Conservation (phyloP, 352 stramenopile genomes). For the Globisporangium spiculum region DNA sequence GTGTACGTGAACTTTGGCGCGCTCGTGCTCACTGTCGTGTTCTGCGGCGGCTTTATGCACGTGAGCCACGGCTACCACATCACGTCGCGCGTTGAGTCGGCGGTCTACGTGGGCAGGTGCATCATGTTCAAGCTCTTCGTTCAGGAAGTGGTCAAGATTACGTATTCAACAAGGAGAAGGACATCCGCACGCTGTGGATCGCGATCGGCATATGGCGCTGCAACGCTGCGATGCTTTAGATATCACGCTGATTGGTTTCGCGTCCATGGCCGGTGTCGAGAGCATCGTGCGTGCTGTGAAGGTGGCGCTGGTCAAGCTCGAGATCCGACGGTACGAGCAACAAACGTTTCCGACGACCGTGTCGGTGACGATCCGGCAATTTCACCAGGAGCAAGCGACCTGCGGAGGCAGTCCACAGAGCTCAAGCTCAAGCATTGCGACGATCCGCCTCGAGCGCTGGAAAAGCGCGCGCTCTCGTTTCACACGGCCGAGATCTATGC, state of each 20-base stretch:
- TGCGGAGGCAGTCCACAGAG: background rate
- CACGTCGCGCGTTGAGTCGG: background rate
- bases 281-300: conserved; percentile 23
- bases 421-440: background rate
- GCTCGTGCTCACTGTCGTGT: background rate
- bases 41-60: conserved; percentile 2
- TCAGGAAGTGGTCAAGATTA: conserved; percentile 23
- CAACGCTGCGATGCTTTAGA: conserved; percentile 3
- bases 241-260: conserved; percentile 18
- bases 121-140: conserved; percentile 20
- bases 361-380: background rate
- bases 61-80: background rate
- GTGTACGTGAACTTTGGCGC: background rate
- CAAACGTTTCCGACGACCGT: background rate
- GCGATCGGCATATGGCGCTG: conserved; percentile 20
- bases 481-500: conserved; percentile 27
- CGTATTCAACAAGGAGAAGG: conserved; percentile 18
- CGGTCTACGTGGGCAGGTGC: background rate
- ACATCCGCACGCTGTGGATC: conserved; percentile 22
- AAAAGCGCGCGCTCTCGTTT: conserved; percentile 20
- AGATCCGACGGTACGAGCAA: conserved; percentile 2
- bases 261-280: conserved; percentile 24
- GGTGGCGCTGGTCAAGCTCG: conserved; percentile 11
- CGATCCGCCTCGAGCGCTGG: conserved; percentile 12
- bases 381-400: background rate